phyloP scores from a whole-genome alignment of 257 asterid species.

The Solanum bulbocastanum region DNA sequence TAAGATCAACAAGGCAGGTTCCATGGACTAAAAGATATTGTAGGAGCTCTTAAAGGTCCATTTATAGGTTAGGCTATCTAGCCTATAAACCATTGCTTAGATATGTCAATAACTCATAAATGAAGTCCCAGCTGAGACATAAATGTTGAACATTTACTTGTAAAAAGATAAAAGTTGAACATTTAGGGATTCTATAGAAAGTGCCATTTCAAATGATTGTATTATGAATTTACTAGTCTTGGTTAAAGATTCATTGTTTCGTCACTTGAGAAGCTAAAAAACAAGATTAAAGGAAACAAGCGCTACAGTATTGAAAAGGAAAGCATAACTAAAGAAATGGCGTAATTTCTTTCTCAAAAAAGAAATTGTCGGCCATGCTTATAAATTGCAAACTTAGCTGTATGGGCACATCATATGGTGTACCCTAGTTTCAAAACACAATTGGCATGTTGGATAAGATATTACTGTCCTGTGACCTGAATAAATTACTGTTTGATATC shows the following conservation, averaged over 20 bases:
- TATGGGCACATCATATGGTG: neutral
- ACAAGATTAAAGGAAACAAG: neutral
- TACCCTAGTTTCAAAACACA: neutral
- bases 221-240: neutral
- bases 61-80: neutral
- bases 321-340: neutral
- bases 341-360: neutral
- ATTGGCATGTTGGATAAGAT: neutral
- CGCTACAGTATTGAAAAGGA: neutral
- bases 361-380: neutral
- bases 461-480: neutral
- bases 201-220: neutral
- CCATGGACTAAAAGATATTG: neutral
- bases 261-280: neutral
- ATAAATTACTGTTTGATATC: neutral
- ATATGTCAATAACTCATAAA: neutral
- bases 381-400: neutral
- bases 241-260: neutral
- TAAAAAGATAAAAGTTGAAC: neutral
- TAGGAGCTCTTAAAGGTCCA: neutral
- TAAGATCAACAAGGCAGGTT: neutral
- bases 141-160: neutral
- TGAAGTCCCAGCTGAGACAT: neutral
- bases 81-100: neutral
- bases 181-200: neutral